These are phyloP conservation scores for Teratosphaeria gauchensis DNA, from an alignment of 2,329 filamentous ascomycete species.

Conservation along the genomic window DNA sequence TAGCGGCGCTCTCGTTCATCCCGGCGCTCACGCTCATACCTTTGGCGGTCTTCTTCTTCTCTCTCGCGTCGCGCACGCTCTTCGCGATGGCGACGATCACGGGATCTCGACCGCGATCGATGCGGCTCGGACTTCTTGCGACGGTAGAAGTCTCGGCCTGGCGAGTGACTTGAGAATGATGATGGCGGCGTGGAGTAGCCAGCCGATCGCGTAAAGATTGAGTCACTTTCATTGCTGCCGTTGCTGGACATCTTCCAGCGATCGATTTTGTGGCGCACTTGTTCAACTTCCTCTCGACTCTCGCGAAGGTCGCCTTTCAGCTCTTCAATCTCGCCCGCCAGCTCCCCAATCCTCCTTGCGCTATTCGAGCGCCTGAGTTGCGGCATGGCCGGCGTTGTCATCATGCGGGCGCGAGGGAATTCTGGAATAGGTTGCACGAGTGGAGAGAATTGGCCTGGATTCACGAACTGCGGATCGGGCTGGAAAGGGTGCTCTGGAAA, in stretches of 20 bases:
- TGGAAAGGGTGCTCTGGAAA: conserved; percentile 1
- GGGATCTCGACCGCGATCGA: background rate
- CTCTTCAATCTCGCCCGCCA: conserved; percentile 1
- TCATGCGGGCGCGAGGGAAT: background rate
- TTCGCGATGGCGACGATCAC: background rate
- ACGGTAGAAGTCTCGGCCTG: background rate
- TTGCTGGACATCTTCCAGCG: conserved; percentile 4
- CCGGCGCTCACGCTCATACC: background rate
- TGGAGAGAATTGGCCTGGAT: background rate
- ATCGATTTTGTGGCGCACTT: conserved; percentile 2
- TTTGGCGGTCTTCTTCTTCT: background rate
- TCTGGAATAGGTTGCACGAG: background rate
- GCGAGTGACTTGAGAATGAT: background rate
- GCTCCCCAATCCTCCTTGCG: background rate
- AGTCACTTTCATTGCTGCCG: conserved; percentile 4
- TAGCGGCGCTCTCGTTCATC: background rate
- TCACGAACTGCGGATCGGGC: conserved; percentile 1
- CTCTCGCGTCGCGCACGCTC: background rate
- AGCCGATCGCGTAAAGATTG: conserved; percentile 1
- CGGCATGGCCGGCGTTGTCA: background rate
- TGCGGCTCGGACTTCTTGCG: background rate
- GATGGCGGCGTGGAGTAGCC: conserved; percentile 5
- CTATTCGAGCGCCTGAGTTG: background rate
- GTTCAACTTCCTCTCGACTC: background rate
- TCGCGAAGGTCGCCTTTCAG: background rate